These are phyloP conservation scores for Aspergillus coremiiformis DNA, from an alignment of 495 filamentous ascomycete genomes.

Conservation along the genomic window DNA sequence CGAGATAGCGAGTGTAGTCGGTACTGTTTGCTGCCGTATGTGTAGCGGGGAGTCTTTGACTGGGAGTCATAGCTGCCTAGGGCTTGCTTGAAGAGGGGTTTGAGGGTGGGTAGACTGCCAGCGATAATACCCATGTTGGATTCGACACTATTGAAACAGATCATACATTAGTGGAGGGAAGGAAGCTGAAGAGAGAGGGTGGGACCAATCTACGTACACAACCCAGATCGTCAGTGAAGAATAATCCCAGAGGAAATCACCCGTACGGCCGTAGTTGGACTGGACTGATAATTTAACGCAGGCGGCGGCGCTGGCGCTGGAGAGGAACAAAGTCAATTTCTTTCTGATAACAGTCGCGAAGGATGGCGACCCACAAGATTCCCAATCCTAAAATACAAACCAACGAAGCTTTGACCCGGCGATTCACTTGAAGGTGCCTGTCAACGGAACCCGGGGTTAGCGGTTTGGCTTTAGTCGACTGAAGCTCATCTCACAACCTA, in stretches of 20 bases:
- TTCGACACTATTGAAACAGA: conserved; percentile 19
- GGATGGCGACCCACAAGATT: conserved; percentile 27
- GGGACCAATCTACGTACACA: conserved; percentile 9
- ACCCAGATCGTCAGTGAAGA: conserved; percentile 21
- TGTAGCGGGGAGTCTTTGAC: conserved; percentile 9
- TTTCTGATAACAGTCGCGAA: neutral
- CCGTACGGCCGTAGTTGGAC: conserved; percentile 27
- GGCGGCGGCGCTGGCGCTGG: conserved; percentile 37
- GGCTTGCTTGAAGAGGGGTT: conserved; percentile 32
- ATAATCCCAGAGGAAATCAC: conserved; percentile 43
- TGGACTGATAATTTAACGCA: conserved; percentile 40
- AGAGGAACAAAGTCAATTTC: neutral
- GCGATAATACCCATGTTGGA: conserved; percentile 37
- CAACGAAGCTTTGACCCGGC: conserved; percentile 31
- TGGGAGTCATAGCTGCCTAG: conserved; percentile 20
- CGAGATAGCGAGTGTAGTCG: conserved; percentile 12
- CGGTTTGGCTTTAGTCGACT: neutral
- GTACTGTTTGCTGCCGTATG: conserved; percentile 9
- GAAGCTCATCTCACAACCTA: neutral
- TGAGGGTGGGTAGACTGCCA: conserved; percentile 37
- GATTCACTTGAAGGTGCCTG: conserved; percentile 40
- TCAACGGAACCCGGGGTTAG: conserved; percentile 3
- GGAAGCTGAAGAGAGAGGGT: neutral
- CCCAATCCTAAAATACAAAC: conserved; percentile 37
- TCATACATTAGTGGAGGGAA: neutral